Base-by-base conservation (phyloP, 768 basidiomycete species). In the Amanita brunnescens region DNA sequence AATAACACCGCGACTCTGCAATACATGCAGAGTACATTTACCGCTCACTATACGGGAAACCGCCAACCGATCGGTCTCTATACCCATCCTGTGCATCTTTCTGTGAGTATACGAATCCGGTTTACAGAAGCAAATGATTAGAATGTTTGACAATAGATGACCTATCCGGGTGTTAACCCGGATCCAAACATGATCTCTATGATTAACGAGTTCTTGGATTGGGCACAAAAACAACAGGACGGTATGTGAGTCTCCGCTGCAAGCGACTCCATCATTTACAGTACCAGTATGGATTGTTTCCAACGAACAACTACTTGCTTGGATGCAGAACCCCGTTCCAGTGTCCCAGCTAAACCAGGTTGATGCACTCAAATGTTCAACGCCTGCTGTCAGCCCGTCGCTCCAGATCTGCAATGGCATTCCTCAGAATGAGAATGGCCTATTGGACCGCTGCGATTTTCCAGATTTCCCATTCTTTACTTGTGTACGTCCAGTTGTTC, bases 51-150 rank as follows among this genome's bases (percentile, higher is more conserved):
- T 65, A 80, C 75, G 55, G 75, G 74, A 46, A 87, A 86, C 59
- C 75, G 86, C 12, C 85, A 87, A 61, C 88, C 88, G 0, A 79
- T 90, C 52, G 88, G 88, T 40, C 70, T 90, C 23, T 91, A 89
- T 63, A 85, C 84, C 1, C 88, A 91, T 64, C 87, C 87, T 26
- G 84, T 90, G 61, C 85, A 89, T 68, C 61, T 87, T 42, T 77
- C 84, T 35, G 80, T 80, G 51, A 47, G 74, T 61, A 3, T 35
- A 47, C 9, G 18, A 32, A 47, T 12, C 21, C 18, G 39, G 1
- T 16, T 18, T 33, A 23, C 29, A 47, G 29, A 16, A 38, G 43
- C 13, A 29, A 44, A 54, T 37, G 18, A 30, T 26, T 53, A 37
- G 29, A 16, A 35, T 18, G 18, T 51, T 50, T 59, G 24, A 8